A percentile compares a stretch with the other conserved stretches of the same genome.
Evolutionary conservation across 345 rosid genomes (phyloP).

Genomic region (Camelina sativa): DNA sequence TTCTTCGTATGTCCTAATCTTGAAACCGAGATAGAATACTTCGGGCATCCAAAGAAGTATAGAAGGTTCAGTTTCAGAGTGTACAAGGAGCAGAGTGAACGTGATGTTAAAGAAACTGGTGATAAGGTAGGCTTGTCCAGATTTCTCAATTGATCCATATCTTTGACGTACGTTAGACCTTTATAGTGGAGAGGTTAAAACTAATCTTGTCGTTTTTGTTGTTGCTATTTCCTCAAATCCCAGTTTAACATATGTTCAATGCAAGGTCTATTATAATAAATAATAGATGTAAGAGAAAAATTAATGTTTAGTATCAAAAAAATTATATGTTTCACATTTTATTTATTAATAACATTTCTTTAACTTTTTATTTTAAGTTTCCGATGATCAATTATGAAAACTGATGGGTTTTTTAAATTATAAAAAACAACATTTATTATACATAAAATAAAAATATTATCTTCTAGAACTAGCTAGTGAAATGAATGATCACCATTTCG

Average conservation of each 20-base stretch:
- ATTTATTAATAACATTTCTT: not conserved
- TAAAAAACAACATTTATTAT: not conserved
- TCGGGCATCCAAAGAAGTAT: conserved; percentile 51
- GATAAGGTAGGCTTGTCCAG: conserved; percentile 76
- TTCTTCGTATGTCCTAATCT: conserved; percentile 64
- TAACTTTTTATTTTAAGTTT: not conserved
- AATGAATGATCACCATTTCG: not conserved
- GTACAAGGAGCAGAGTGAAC: conserved; percentile 55
- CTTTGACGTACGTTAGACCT: not conserved
- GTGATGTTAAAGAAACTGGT: conserved; percentile 66
- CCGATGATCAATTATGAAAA: not conserved
- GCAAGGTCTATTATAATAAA: not conserved
- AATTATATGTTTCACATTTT: not conserved
- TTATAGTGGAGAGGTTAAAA: conserved; percentile 5
- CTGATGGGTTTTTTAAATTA: too few relatives aligned
- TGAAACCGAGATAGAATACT: conserved; percentile 57
- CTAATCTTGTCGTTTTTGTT: conserved; percentile 26
- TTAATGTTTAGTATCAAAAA: not conserved
- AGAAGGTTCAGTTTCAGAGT: conserved; percentile 65
- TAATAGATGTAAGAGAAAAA: not conserved
- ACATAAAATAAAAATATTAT: not conserved
- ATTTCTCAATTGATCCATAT: conserved; percentile 50
- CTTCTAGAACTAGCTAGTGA: not conserved
- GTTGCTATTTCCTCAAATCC: not conserved
- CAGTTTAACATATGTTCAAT: conserved; percentile 20